Base-by-base conservation (phyloP, 345 rosid species). In the Eucalyptus polybractea region DNA sequence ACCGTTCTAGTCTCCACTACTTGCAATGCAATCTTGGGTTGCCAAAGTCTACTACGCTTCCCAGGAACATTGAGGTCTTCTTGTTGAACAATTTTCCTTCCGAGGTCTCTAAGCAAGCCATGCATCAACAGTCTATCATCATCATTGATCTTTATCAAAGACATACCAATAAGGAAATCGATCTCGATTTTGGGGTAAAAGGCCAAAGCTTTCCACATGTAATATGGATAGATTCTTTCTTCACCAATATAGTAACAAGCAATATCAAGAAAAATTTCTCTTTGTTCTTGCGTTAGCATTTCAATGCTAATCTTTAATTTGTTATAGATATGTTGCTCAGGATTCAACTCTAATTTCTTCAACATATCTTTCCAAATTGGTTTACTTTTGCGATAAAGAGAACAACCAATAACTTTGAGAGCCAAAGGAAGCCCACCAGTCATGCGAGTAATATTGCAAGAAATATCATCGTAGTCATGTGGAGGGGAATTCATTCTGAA, bases 161-260 rank as follows among this genome's bases (percentile, higher is more conserved):
- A 62, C 33, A 4, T 29, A 62, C 33, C 5, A 29, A 29, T 27
- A 0, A 62, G 72, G 37, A 29, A 29, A 29, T 13, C 1, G 0
- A 62, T 62, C 72, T 62, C 72, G 13, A 29, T 7, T 29, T 62
- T 62, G 0, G 72, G 33, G 37, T 13, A 62, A 62, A 62, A 13
- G 14, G 15, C 33, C 72, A 62, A 29, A 4, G 72, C 33, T 62
- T 62, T 62, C 72, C 72, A 62, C 72, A 62, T 62, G 3, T 29
- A 62, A 29, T 62, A 7, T 62, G 72, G 72, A 62, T 29, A 7
- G 33, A 29, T 62, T 29, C n/a, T 62, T 62, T 62, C 37, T 29
- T 62, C 33, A 29, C 72, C 72, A 6, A 62, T 7, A 62, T 12
- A 29, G 9, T 7, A 62, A 62, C 72, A 62, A 13, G 72, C 72